Percentiles rank a stretch among this genome's conserved stretches.
phyloP scores from a whole-genome alignment of 345 rosid species.

The Salix viminalis region DNA sequence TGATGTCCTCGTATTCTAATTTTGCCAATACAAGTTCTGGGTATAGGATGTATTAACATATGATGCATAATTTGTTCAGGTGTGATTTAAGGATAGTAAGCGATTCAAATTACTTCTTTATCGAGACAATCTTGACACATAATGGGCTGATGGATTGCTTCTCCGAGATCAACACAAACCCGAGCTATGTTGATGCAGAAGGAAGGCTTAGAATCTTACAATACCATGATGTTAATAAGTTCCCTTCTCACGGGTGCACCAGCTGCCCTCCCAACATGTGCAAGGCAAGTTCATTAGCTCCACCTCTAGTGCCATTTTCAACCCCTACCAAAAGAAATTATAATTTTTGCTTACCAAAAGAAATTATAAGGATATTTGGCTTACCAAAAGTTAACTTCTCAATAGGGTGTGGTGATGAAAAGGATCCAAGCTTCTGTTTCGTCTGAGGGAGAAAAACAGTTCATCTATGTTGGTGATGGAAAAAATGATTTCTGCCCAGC shows the following conservation, averaged over 20 bases:
- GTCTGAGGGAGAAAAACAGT: background rate
- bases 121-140: constrained; percentile 25
- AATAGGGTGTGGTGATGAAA: constrained; percentile 26
- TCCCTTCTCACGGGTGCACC: constrained; percentile 19
- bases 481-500: constrained; percentile 19
- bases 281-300: constrained; percentile 20
- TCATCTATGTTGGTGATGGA: constrained; percentile 24
- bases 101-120: constrained; percentile 28
- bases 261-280: constrained; percentile 35
- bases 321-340: background rate
- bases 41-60: background rate
- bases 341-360: background rate
- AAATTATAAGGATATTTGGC: background rate
- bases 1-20: no score
- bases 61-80: constrained; percentile 1
- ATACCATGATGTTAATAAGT: constrained; percentile 13
- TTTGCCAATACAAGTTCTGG: no score
- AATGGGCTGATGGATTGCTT: constrained; percentile 20
- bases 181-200: constrained; percentile 15
- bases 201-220: constrained; percentile 23
- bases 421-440: constrained; percentile 13
- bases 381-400: background rate
- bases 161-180: constrained; percentile 28
- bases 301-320: background rate
- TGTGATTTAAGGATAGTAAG: constrained; percentile 29